Conservation (phyloP, 176 grass and related monocot species). For the Oryza glaberrima region DNA sequence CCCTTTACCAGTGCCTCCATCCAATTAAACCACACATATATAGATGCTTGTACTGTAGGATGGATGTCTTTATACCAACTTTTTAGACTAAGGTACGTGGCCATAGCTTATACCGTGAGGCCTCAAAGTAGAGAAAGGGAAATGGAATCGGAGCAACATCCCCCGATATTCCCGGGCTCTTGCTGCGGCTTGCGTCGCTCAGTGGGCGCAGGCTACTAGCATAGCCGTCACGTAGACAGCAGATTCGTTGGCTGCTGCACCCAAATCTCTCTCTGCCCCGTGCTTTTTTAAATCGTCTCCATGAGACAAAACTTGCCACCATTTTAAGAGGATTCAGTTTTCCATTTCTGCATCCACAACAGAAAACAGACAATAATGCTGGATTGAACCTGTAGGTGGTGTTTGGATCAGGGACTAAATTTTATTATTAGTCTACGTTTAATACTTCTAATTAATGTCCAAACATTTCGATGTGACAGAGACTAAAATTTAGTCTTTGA, state of each 20-base stretch:
- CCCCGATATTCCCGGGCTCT: not conserved
- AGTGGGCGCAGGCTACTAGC: not conserved
- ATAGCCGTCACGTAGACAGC: not conserved
- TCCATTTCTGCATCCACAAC: not conserved
- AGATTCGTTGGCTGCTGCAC: not conserved
- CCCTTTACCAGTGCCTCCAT: no score
- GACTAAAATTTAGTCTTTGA: no score
- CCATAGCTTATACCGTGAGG: no score
- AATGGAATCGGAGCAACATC: not conserved
- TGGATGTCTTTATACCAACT: no score
- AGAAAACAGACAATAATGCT: not conserved
- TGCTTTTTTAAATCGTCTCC: not conserved
- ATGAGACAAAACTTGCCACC: not conserved
- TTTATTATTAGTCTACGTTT: no score
- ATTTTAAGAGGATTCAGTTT: not conserved
- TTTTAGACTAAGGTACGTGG: no score
- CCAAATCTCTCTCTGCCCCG: no score
- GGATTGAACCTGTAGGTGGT: not conserved
- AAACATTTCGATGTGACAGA: no score
- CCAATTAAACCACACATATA: no score
- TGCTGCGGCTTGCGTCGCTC: not conserved
- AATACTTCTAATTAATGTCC: no score
- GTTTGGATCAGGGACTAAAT: no score
- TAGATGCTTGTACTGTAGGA: rapidly evolving
- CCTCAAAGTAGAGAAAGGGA: not conserved